A percentile compares a stretch with the other conserved stretches of the same genome.
Conservation (phyloP, 441 rosid species). For the Croton setiger region DNA sequence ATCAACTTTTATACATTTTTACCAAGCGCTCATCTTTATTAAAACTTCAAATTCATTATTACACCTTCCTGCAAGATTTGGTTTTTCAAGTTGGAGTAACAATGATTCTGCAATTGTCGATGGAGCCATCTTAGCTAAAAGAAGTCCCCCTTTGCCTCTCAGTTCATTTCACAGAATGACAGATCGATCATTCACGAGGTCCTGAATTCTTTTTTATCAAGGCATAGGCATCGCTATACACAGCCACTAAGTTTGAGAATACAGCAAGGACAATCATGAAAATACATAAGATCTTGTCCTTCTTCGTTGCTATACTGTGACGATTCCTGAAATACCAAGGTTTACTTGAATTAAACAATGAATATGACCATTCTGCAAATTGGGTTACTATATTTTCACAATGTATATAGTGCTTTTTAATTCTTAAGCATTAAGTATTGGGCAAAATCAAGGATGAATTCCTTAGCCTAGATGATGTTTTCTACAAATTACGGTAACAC, state of each 20-base stretch:
- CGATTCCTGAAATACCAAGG: constrained; percentile 52
- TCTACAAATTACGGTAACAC: constrained; percentile 6
- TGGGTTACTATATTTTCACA: neutral
- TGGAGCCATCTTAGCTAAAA: neutral
- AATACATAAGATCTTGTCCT: constrained; percentile 52
- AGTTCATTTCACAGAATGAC: neutral
- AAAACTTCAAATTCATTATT: neutral
- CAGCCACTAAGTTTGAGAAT: constrained; percentile 65
- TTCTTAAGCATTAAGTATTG: neutral
- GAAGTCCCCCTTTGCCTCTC: neutral
- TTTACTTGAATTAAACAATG: neutral
- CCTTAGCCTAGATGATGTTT: constrained; percentile 1
- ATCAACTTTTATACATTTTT: constrained; percentile 15
- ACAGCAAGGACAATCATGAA: constrained; percentile 79
- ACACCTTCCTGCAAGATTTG: constrained; percentile 1
- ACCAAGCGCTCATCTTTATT: constrained; percentile 9
- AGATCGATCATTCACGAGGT: constrained; percentile 29
- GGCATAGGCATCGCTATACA: constrained; percentile 70
- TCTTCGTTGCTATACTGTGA: constrained; percentile 56
- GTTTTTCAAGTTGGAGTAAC: constrained; percentile 9
- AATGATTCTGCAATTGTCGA: constrained; percentile 15
- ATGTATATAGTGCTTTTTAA: neutral
- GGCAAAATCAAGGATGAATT: neutral
- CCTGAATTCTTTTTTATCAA: constrained; percentile 52
- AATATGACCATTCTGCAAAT: too few species aligned